Evolutionary conservation across 352 stramenopile species (phyloP).

Genomic region (Thraustochytrium striatum): DNA sequence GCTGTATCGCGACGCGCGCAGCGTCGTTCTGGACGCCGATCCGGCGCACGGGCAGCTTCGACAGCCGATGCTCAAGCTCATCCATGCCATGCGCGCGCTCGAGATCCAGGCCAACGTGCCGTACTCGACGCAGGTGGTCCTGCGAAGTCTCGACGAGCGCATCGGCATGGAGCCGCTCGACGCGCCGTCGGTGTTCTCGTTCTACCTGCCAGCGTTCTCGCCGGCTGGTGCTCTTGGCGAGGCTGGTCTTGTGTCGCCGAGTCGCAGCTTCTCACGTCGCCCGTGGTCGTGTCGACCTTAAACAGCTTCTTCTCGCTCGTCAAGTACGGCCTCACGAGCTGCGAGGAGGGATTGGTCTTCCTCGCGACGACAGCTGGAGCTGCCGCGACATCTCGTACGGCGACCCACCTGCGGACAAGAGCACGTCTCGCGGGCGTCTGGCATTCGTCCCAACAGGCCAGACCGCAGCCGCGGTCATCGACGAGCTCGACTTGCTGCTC

Average conservation of each 20-base stretch:
- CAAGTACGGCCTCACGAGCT: slow-evolving; percentile 55
- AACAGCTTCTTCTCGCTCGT: slow-evolving; percentile 60
- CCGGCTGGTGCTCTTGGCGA: slow-evolving; percentile 52
- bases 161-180: slow-evolving; percentile 60
- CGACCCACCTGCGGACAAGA: background rate
- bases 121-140: background rate
- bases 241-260: slow-evolving; percentile 56
- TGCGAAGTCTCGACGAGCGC: slow-evolving; percentile 50
- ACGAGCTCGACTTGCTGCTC: slow-evolving; percentile 60
- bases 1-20: slow-evolving; percentile 58
- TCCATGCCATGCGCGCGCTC: slow-evolving; percentile 36
- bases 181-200: slow-evolving; percentile 62
- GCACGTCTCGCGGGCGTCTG: no score
- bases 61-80: slow-evolving; percentile 54
- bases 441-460: no score
- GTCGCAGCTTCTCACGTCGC: slow-evolving; percentile 58
- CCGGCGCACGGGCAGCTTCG: slow-evolving; percentile 56
- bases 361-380: background rate
- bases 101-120: slow-evolving; percentile 23
- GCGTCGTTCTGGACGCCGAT: slow-evolving; percentile 55
- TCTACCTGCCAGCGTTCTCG: slow-evolving; percentile 59
- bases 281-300: slow-evolving; percentile 57
- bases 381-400: background rate
- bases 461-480: slow-evolving; percentile 51
- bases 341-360: slow-evolving; percentile 48